phyloP scores from a whole-genome alignment of 352 stramenopile genomes.

The Pythium biforme region DNA sequence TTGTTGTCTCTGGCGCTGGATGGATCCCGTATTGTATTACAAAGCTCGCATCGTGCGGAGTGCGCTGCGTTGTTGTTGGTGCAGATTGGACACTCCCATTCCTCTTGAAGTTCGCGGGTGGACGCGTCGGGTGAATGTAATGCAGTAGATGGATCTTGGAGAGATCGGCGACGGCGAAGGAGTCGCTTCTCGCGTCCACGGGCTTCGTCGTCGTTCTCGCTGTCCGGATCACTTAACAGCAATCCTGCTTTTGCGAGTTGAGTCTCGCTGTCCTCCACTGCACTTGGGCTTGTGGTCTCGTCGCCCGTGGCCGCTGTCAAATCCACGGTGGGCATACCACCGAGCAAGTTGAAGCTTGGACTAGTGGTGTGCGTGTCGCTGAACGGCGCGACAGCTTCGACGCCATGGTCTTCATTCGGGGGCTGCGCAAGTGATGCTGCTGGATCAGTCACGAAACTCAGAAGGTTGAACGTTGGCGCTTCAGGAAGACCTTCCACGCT shows the following conservation, averaged over 20 bases:
- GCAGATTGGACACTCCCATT: conserved; percentile 35
- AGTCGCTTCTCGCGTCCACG: background rate
- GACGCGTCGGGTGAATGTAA: background rate
- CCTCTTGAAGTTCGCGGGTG: background rate
- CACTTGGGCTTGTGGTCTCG: background rate
- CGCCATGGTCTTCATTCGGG: background rate
- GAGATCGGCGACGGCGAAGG: background rate
- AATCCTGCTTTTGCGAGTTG: conserved; percentile 48
- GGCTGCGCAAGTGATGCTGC: background rate
- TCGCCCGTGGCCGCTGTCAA: conserved; percentile 19
- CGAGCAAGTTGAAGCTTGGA: conserved; percentile 8
- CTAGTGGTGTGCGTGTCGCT: too few relatives aligned
- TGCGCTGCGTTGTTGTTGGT: conserved; percentile 10
- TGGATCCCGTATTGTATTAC: conserved; percentile 3
- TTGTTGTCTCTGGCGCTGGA: background rate
- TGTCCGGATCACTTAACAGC: conserved; percentile 51
- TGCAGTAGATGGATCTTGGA: background rate
- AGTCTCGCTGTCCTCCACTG: conserved; percentile 1
- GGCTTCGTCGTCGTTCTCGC: conserved; percentile 21
- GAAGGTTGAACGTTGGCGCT: conserved; percentile 22
- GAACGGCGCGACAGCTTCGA: background rate
- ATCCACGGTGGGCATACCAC: conserved; percentile 4
- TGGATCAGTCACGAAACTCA: conserved; percentile 13
- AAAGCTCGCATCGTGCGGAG: conserved; percentile 13
- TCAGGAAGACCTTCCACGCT: conserved; percentile 11